Evolutionary conservation across 148 eudicot species (phyloP), one percentile per base, ranked within the genome.

Genomic region (Linanthus parryae): DNA sequence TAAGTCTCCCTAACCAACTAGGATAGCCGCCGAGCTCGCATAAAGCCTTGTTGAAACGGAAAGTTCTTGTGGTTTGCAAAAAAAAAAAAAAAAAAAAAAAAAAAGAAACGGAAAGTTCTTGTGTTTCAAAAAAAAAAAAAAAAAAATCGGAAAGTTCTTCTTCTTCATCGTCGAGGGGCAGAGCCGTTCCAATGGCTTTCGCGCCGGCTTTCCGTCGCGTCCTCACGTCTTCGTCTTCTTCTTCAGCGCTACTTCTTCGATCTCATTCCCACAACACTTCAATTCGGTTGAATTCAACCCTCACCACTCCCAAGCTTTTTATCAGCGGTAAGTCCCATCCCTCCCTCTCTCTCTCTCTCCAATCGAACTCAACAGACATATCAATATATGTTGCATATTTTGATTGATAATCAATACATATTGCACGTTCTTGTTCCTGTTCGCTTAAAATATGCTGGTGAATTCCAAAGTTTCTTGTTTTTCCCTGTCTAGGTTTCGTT

Each of bases 281-380:
- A 9, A 54, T 67, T 71, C 96, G 91, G 45, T 54, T 62, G n/a
- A 76, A 53, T 28, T 41, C 96, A 37, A 83, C 88, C 37, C 88
- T 83, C 69, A 78, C 96, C 64, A 42, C 73, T 30, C 85, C 91
- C 7, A 87, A 87, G 75, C 96, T 87, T 54, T 87, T 83, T 66
- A 55, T 87, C 65, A 80, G 88, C 56, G 92, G 96, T 86, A 68
- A 0, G 44, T 33, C 18, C 48, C 3, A 2, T 26, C 45, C 20
- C 15, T 54, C 18, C 33, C 15, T 28, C 21, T 56, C 23, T 7
- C 30, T 18, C 6, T 47, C 21, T 25, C 5, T 37, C 4, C 17
- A 0, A 1, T 18, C 12, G 17, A 15, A 7, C 13, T 10, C 5
- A 29, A 7, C 17, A 4, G 8, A 11, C 15, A 8, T 8, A 13